A percentile compares a stretch with the other conserved stretches of the same genome.
Evolutionary conservation across 2,329 filamentous ascomycete genomes (phyloP).

Genomic region (Colletotrichum sp.): DNA sequence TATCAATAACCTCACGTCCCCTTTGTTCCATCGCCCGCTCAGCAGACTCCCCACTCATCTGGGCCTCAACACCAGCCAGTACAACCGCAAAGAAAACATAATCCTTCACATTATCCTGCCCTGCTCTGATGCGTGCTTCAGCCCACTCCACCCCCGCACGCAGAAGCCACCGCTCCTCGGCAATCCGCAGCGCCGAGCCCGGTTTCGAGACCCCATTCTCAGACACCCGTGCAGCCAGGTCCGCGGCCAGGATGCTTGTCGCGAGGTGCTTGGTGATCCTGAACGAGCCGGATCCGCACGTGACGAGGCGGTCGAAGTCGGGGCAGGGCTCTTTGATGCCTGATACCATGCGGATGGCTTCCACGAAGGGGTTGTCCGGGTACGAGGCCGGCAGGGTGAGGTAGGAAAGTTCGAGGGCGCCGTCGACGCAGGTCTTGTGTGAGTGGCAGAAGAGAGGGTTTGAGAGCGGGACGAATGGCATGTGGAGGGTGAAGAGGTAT

Average conservation of each 20-base stretch:
- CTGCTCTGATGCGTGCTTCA: conserved; percentile 38
- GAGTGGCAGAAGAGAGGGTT: conserved; percentile 57
- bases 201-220: conserved; percentile 39
- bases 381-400: conserved; percentile 21
- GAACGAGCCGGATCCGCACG: conserved; percentile 45
- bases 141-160: conserved; percentile 33
- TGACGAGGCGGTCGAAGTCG: conserved; percentile 43
- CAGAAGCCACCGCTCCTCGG: conserved; percentile 35
- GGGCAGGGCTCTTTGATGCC: background rate
- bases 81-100: conserved; percentile 25
- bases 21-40: background rate
- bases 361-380: background rate
- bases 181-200: conserved; percentile 31
- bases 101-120: conserved; percentile 48
- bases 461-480: conserved; percentile 48
- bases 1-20: background rate
- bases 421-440: conserved; percentile 53
- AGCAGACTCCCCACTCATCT: background rate
- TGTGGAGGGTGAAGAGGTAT: conserved; percentile 59
- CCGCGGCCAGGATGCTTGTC: conserved; percentile 45
- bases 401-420: conserved; percentile 28
- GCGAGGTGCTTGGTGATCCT: conserved; percentile 43
- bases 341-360: background rate
- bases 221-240: conserved; percentile 48
- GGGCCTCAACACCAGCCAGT: background rate